Evolutionary conservation across 495 filamentous ascomycete genomes (phyloP), one percentile per base, ranked within the genome.

Genomic region (Penicillium chermesinum): DNA sequence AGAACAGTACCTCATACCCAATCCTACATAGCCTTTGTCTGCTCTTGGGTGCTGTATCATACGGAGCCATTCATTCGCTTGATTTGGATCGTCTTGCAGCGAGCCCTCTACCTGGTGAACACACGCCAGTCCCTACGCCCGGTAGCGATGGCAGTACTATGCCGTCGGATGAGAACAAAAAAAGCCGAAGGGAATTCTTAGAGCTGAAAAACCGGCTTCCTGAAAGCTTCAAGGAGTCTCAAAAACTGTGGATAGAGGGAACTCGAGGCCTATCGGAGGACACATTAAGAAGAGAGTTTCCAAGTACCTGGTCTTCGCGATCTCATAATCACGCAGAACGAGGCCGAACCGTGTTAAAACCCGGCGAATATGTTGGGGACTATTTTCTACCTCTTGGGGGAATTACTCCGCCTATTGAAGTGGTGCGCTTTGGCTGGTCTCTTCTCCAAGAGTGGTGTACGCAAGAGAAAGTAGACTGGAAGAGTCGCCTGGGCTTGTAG

Each of bases 31-130:
- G 67, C 20, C 61, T 79, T 3, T 73, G 66, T 40, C 49, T 65
- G 25, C 60, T 78, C 18, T 62, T 79, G 10, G 74, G 71, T 25
- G 75, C 73, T 14, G 63, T 76, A 1, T 74, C 72, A 5, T 76
- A 67, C 38, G 69, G 72, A 48, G 57, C 69, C 9, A 72, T 77
- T 8, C 63, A 74, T 50, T 57, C 64, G 3, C 57, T 73, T 33
- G 71, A 78, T 43, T 47, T 76, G 8, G 74, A 78, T 48, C 69
- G 72, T 3, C 64, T 76, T 15, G 64, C 70, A 4, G 49, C 58
- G 36, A 72, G 48, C 10, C 56, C 67, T 13, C 16, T 73, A 6
- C 70, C 72, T 13, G 67, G 65, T 15, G 72, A 74, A 44, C 56
- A 70, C 20, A 63, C 65, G 7, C 57, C 63, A 16, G 62, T 65